Evolutionary conservation across 2,329 filamentous ascomycete species (phyloP).

Genomic region (Monosporascus ibericus): DNA sequence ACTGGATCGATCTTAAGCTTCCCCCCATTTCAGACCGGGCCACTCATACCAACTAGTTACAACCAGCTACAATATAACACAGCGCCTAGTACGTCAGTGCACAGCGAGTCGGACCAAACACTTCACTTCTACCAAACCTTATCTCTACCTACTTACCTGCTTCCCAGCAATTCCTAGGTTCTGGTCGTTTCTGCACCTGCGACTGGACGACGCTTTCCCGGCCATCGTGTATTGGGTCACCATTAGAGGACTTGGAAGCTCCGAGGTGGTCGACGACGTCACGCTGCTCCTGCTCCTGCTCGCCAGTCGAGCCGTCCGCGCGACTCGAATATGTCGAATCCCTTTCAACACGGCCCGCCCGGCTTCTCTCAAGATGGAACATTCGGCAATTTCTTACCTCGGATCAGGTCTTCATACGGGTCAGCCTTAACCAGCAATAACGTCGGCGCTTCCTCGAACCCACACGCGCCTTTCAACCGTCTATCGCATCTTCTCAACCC

Average conservation of each 20-base stretch:
- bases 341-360: constrained; percentile 30
- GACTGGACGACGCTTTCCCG: too few relatives aligned
- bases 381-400: constrained; percentile 26
- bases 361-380: constrained; percentile 28
- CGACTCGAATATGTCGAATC: constrained; percentile 35
- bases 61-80: background rate
- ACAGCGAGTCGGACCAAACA: background rate
- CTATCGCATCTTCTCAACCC: constrained; percentile 51
- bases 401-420: constrained; percentile 34
- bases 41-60: background rate
- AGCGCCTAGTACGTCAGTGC: background rate
- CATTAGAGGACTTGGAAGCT: too few relatives aligned
- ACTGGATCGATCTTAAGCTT: too few relatives aligned
- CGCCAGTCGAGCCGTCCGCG: too few relatives aligned
- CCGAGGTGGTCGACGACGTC: constrained; percentile 1
- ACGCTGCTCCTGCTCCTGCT: constrained; percentile 2
- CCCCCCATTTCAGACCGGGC: too few relatives aligned
- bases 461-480: constrained; percentile 33
- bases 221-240: too few relatives aligned
- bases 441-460: constrained; percentile 14
- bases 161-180: too few relatives aligned
- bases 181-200: too few relatives aligned
- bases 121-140: background rate
- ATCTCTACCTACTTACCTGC: background rate
- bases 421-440: constrained; percentile 34